A percentile compares a stretch with the other conserved stretches of the same genome.
Conservation (phyloP, 768 basidiomycete species). For the Psilocybe tampanensis region DNA sequence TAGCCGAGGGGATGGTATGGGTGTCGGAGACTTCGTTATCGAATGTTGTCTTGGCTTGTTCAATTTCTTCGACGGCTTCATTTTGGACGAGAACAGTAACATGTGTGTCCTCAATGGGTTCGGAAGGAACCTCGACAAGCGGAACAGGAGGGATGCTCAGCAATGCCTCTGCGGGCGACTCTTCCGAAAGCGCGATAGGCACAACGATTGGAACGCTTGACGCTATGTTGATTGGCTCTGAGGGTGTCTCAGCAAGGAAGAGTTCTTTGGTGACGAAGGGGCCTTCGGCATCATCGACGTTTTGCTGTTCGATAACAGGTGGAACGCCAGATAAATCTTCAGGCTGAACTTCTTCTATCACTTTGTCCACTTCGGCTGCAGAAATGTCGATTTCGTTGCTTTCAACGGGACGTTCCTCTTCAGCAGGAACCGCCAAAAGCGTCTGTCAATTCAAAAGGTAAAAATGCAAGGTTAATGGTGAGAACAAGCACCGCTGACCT, state of each 20-base stretch:
- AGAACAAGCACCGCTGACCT: not conserved
- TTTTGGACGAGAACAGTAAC: constrained; percentile 1
- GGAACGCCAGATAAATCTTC: not conserved
- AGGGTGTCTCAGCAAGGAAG: not conserved
- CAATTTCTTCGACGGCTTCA: not conserved
- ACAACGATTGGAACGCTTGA: constrained; percentile 9
- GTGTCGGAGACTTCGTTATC: not conserved
- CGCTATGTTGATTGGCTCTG: constrained; percentile 6
- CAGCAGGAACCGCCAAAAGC: not conserved
- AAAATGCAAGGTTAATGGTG: not conserved
- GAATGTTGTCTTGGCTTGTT: too few species aligned
- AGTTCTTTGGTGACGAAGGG: not conserved
- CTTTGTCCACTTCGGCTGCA: not conserved
- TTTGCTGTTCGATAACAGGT: not conserved
- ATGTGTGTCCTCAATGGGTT: not conserved
- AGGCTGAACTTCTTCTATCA: not conserved
- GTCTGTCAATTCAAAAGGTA: not conserved
- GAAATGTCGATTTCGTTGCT: not conserved
- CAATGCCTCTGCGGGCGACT: constrained; percentile 8
- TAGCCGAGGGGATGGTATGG: not conserved
- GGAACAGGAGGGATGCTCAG: constrained; percentile 12
- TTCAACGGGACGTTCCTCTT: not conserved
- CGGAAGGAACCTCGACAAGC: constrained; percentile 3
- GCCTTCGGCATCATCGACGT: not conserved
- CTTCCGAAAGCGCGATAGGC: constrained; percentile 6